Conservation (phyloP, 2,329 filamentous ascomycete genomes). For the Nemania sp. region DNA sequence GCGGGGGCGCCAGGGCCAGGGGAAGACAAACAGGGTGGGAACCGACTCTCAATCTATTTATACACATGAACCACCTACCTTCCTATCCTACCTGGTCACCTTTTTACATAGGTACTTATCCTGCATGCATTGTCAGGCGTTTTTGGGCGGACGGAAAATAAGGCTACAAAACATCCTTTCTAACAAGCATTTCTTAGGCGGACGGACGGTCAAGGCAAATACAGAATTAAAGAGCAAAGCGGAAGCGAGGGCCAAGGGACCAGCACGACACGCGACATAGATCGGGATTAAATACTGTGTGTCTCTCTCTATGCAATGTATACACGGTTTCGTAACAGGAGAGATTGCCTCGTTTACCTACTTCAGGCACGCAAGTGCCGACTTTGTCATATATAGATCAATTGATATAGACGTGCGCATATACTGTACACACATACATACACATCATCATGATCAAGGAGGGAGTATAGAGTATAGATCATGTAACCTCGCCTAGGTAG, state of each 20-base stretch:
- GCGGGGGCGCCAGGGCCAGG: not conserved
- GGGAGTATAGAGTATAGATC: no score
- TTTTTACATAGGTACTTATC: conserved; percentile 12
- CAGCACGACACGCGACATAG: not conserved
- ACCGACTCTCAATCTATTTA: not conserved
- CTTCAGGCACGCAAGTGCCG: not conserved
- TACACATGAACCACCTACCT: conserved; percentile 5
- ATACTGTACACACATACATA: not conserved
- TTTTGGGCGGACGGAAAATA: conserved; percentile 18
- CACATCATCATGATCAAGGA: not conserved
- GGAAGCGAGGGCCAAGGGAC: not conserved
- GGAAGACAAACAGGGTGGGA: not conserved
- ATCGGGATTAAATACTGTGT: no score
- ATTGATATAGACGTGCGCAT: not conserved
- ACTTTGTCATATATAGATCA: not conserved
- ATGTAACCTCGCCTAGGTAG: no score
- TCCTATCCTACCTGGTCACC: not conserved
- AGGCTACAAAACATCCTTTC: conserved; percentile 9
- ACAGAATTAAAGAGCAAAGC: not conserved
- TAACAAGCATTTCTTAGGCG: conserved; percentile 4
- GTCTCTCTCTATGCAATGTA: not conserved
- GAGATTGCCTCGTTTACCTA: not conserved
- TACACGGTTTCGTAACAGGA: not conserved
- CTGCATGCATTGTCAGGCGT: conserved; percentile 34
- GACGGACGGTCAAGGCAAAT: not conserved